A percentile compares a stretch with the other conserved stretches of the same genome.
Conservation (phyloP, 2,329 filamentous ascomycete genomes). For the Calycina herbarum region DNA sequence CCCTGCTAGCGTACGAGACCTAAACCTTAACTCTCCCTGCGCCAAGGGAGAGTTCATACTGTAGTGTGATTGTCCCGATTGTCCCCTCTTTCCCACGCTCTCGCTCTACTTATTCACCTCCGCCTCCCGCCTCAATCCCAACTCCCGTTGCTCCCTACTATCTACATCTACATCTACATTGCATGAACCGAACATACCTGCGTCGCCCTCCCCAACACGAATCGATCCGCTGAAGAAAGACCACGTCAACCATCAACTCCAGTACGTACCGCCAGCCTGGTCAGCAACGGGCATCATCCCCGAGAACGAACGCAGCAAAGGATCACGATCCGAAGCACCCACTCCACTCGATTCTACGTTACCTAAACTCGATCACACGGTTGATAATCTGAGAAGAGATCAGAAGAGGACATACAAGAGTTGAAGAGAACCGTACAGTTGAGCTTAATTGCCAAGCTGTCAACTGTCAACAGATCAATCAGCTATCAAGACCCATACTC, state of each 20-base stretch:
- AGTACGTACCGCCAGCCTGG: background rate
- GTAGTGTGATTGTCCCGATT: conserved; percentile 1
- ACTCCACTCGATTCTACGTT: background rate
- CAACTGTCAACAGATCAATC: conserved; percentile 5
- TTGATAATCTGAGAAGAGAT: background rate
- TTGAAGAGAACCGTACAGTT: conserved; percentile 29
- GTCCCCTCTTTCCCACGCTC: background rate
- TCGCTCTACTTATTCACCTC: conserved; percentile 1
- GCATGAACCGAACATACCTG: background rate
- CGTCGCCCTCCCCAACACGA: background rate
- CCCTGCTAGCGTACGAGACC: background rate
- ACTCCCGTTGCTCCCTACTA: background rate
- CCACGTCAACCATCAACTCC: background rate
- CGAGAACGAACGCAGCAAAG: background rate
- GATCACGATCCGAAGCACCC: conserved; percentile 14
- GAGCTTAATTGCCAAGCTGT: conserved; percentile 22
- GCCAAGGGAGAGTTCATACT: background rate
- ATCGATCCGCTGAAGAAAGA: background rate
- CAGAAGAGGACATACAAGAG: conserved; percentile 17
- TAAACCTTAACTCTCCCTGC: conserved; percentile 11
- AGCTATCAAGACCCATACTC: background rate
- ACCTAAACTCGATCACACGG: background rate
- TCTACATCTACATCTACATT: background rate
- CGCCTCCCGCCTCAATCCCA: background rate
- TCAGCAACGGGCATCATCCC: conserved; percentile 19